Evolutionary conservation across 225 moss, liverwort and hornwort species (phyloP), one percentile per base, ranked within the genome.

Genomic region (Pseudoscleropodium purum): DNA sequence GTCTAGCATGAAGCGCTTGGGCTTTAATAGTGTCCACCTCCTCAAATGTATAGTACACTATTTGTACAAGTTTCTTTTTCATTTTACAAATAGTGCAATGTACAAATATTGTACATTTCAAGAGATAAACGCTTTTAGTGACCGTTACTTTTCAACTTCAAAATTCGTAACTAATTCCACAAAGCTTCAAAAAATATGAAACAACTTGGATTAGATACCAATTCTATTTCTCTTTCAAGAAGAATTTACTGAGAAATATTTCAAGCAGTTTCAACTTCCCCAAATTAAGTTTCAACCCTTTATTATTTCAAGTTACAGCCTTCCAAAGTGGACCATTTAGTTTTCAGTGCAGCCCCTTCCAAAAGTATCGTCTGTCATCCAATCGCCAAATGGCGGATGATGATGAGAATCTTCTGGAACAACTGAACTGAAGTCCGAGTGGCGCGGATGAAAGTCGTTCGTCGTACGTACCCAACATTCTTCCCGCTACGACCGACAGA

Each of bases 21-120:
- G 2, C 2, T 73, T 5, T 5, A 3, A 2, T 9, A 73, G 9
- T 3, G 2, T 29, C 43, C 16, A 43, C 9, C 4, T 73, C 16
- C 3, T 29, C 15, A 27, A 41, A 29, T 43, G 5, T 10, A n/a
- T n/a, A n/a, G n/a, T n/a, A 29, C 6, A 43, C 17, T 73, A 43
- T 29, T 73, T 73, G 1, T 16, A 43, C 5, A 43, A 26, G 26
- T 14, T 43, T 16, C 3, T 41, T 27, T 43, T 73, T 43, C 43
- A 27, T 27, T 73, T 3, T 43, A 72, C 9, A 0, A 43, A 47
- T 47, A 47, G 7, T 47, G 0, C 1, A 69, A 0, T n/a, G 6
- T n/a, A 69, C 13, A 13, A 37, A n/a, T 13, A 26, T 4, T 43
- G 43, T 27, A 43, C 16, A 73, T 43, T 73, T 43, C 0, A 73